Evolutionary conservation across 441 rosid genomes (phyloP), one percentile per base, ranked within the genome.

Genomic region (Rhodomyrtus psidioides): DNA sequence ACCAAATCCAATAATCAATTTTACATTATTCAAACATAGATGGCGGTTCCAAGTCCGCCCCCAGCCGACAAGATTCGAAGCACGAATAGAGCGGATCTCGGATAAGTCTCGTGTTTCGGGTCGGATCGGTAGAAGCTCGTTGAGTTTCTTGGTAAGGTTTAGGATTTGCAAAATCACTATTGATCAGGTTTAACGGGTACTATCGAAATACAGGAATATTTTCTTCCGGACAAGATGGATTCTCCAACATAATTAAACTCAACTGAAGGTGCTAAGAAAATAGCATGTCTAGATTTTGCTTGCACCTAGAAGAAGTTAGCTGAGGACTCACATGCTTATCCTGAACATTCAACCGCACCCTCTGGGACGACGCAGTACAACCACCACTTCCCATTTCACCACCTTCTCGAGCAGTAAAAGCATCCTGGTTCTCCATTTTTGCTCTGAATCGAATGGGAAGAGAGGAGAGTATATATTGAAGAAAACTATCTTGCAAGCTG

Each of bases 291-390:
- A 62, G 75, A 62, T 42, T 30, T 30, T 30, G 24, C 14, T 9
- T 30, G 75, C 44, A 2, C 44, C 24, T 1, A 42, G 46, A 42
- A 42, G 46, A 42, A 42, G 46, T 42, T 42, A 6, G 8, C 46
- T 6, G 46, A 42, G 16, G 44, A 54, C 86, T 85, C 51, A 85
- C 86, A 12, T 76, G 86, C 58, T 76, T 85, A n/a, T 85, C 83
- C 34, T 82, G 86, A 76, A 75, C 83, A 76, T 85, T 53, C 83
- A 85, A 55, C 39, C 42, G 86, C 58, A 76, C 86, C 74, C 46
- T 2, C 28, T 21, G 62, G 19, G 86, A 84, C 28, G 86, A 6
- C 23, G 79, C 62, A 1, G 44, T 53, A 15, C 5, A 12, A 24
- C 24, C 54, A 24, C 19, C 24, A 17, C 60, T n/a, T 39, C 59